These are phyloP conservation scores for Aspergillus sp. DNA, from an alignment of 2,329 filamentous ascomycete genomes.

Conservation along the genomic window DNA sequence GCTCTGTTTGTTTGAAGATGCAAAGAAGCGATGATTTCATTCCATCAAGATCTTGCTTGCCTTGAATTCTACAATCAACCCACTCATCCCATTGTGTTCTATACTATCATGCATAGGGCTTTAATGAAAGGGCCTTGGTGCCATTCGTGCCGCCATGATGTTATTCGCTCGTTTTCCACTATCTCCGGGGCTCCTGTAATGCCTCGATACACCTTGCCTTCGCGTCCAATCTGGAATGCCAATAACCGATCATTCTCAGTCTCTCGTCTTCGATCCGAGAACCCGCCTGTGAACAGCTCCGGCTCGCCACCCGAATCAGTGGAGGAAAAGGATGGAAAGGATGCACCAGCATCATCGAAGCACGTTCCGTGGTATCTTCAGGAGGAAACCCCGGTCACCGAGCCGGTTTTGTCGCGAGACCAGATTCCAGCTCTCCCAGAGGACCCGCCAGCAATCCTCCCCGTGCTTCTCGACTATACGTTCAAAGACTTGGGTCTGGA, in stretches of 20 bases:
- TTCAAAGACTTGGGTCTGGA: constrained; percentile 85
- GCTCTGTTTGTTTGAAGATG: constrained; percentile 5
- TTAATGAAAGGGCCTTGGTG: constrained; percentile 25
- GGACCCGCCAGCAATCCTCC: constrained; percentile 66
- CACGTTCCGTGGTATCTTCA: constrained; percentile 76
- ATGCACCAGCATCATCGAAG: constrained; percentile 6
- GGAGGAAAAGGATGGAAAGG: constrained; percentile 4
- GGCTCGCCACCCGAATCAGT: background rate
- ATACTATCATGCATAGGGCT: constrained; percentile 25
- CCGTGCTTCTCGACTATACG: constrained; percentile 69
- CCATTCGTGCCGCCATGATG: constrained; percentile 23
- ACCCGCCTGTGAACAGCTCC: constrained; percentile 11
- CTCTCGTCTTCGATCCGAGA: constrained; percentile 18
- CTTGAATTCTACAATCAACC: too few species aligned
- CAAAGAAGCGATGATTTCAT: background rate
- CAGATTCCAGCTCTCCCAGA: constrained; percentile 61
- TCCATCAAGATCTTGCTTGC: background rate
- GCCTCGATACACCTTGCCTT: constrained; percentile 12
- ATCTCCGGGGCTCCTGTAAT: constrained; percentile 18
- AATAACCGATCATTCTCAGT: constrained; percentile 16
- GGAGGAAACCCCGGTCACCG: constrained; percentile 48
- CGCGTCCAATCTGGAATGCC: constrained; percentile 10
- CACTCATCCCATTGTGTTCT: too few species aligned
- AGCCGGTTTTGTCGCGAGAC: constrained; percentile 48
- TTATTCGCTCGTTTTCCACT: constrained; percentile 24